phyloP scores from a whole-genome alignment of 2,329 filamentous ascomycete species.

The Pseudogymnoascus sp. region DNA sequence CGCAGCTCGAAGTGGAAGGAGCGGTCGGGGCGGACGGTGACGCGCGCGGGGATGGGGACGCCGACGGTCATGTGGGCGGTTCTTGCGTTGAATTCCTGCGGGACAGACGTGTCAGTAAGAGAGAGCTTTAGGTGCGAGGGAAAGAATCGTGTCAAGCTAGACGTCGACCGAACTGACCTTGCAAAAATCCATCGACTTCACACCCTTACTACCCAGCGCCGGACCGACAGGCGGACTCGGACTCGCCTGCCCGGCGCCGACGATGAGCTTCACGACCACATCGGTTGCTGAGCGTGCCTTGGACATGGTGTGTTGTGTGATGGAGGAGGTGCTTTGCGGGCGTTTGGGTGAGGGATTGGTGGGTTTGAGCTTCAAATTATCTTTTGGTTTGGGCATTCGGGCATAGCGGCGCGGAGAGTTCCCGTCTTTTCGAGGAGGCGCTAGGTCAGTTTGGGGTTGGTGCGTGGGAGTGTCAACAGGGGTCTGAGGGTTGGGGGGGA shows the following conservation, averaged over 20 bases:
- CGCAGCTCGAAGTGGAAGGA: slow-evolving; percentile 89
- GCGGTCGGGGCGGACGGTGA: slow-evolving; percentile 87
- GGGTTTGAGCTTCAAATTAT: not conserved
- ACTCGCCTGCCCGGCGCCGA: slow-evolving; percentile 89
- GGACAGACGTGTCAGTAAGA: slow-evolving; percentile 1
- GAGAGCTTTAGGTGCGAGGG: slow-evolving; percentile 4
- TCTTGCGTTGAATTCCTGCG: slow-evolving; percentile 90
- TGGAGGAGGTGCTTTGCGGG: not conserved
- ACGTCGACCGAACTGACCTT: slow-evolving; percentile 55
- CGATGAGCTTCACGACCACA: slow-evolving; percentile 92
- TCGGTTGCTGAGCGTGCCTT: slow-evolving; percentile 36
- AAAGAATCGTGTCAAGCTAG: not conserved
- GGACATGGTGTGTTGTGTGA: slow-evolving; percentile 22
- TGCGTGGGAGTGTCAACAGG: not conserved
- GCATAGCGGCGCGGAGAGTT: not conserved
- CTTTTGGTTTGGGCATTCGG: not conserved
- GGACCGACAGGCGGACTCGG: slow-evolving; percentile 95
- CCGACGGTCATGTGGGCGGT: slow-evolving; percentile 77
- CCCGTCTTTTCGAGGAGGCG: not conserved
- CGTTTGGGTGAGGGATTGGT: not conserved
- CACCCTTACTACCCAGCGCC: slow-evolving; percentile 90
- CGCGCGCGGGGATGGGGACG: slow-evolving; percentile 81
- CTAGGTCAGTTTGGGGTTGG: not conserved
- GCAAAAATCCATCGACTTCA: slow-evolving; percentile 99
- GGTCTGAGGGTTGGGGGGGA: not conserved